These are phyloP conservation scores for Corynespora cassiicola DNA, from an alignment of 2,329 filamentous ascomycete species.

Conservation along the genomic window DNA sequence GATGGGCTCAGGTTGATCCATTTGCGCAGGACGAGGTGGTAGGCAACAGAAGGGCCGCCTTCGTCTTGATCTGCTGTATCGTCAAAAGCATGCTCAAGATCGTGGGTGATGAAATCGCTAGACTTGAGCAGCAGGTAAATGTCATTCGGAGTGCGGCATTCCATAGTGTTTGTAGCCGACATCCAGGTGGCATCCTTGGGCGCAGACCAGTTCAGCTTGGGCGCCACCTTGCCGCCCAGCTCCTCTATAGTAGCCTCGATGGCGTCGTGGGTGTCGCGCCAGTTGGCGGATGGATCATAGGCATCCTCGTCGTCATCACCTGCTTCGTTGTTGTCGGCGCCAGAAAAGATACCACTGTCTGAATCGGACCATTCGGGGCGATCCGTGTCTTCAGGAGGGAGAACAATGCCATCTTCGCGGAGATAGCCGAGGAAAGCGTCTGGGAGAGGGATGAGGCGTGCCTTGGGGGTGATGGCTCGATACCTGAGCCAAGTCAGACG, in stretches of 20 bases:
- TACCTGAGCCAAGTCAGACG: slow-evolving; percentile 62
- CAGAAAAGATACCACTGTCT: slow-evolving; percentile 60
- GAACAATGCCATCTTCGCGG: slow-evolving; percentile 87
- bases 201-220: slow-evolving; percentile 97
- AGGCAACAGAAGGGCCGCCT: slow-evolving; percentile 63
- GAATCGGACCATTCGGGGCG: slow-evolving; percentile 53
- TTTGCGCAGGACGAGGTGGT: slow-evolving; percentile 84
- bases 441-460: slow-evolving; percentile 80
- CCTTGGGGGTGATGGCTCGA: slow-evolving; percentile 81
- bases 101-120: slow-evolving; percentile 92
- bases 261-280: slow-evolving; percentile 75
- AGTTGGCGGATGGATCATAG: slow-evolving; percentile 66
- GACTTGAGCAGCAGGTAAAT: slow-evolving; percentile 94
- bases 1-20: slow-evolving; percentile 89
- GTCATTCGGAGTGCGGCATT: slow-evolving; percentile 87
- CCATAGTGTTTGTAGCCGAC: slow-evolving; percentile 83
- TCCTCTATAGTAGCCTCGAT: slow-evolving; percentile 81
- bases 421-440: slow-evolving; percentile 83
- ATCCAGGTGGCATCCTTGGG: slow-evolving; percentile 98
- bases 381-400: slow-evolving; percentile 72
- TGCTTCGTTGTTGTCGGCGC: slow-evolving; percentile 52
- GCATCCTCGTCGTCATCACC: slow-evolving; percentile 64
- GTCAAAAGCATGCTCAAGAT: slow-evolving; percentile 91
- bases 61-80: slow-evolving; percentile 58
- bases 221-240: slow-evolving; percentile 83